Evolutionary conservation across 1,284 basidiomycete genomes (phyloP), one percentile per base, ranked within the genome.

Genomic region (Agaricales sp.): DNA sequence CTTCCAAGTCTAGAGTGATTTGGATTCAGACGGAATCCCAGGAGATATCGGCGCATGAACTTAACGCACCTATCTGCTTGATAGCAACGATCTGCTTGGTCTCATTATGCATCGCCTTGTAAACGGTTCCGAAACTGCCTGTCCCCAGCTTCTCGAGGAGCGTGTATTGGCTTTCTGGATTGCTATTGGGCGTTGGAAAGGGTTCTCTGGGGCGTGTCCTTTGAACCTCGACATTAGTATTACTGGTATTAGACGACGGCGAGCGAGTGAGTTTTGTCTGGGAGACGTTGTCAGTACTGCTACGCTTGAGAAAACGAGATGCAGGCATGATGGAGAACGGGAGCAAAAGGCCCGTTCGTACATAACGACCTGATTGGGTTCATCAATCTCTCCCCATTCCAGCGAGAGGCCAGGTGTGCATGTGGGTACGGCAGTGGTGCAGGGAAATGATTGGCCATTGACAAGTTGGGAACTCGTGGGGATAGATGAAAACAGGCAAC

Each of bases 71-170:
- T 61, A 99, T 98, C 67, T 97, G 93, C 68, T 99, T 99, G 64
- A 99, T 92, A 46, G 95, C 95, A 20, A 99, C 96, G 53, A 92
- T 86, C 66, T 95, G 85, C 61, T 88, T 87, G 2, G 91, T 89
- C 52, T 92, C 88, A 61, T 92, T 91, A 68, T 99, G 92, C 59
- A 93, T 86, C 2, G 91, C 92, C 71, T 96, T 96, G 80, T 92
- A 99, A 47, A 99, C 95, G 1, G 84, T 89, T 3, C 94, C 94
- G 63, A 98, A 99, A 63, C 88, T 92, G 35, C 95, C 95, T n/a
- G 92, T 95, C 8, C 95, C 95, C 22, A 99, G 78, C 66, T 95
- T 96, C 68, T 98, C 92, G 51, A 95, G 76, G 18, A 99, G 71
- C 39, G 89, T 90, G 64, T 98, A 98, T 60, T 95, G 87, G 56